Base-by-base conservation (phyloP, 345 rosid species). In the Camelina hispida region DNA sequence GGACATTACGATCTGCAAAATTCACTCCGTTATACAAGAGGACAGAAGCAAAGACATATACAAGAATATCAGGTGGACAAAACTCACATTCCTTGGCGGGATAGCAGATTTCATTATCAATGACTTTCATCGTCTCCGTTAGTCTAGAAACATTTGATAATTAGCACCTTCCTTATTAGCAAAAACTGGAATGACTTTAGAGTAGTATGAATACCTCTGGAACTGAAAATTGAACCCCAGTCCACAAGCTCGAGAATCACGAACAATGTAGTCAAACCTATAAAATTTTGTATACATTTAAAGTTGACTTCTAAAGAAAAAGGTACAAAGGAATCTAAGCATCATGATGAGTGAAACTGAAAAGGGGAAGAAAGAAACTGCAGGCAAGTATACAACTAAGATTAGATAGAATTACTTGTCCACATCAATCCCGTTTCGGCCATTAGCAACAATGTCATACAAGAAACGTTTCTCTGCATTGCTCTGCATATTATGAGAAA, bases 381-480 rank as follows among this genome's bases (percentile, higher is more conserved):
- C 18, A 70, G 30, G 68, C 72, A 62, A 16, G 82, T 69, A 63
- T 34, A 62, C n/a, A 69, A 52, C 38, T 44, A 53, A 40, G 22
- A 48, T 7, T 28, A 56, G 30, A 48, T 3, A 48, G 56, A 59
- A 87, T 68, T 86, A 86, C 93, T 94, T 94, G 85, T 94, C 98
- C 70, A 94, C 98, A 32, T 94, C 98, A 69, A 94, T 87, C 75
- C 98, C 97, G 80, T 90, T 94, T 79, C 92, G 88, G 73, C 98
- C 98, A 82, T 94, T 94, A 70, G 98, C 97, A 71, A 94, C 98
- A 81, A 94, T 90, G 74, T 94, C 98, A 83, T 89, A 91, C 80
- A 94, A 81, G 85, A 88, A 94, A 34, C 75, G 86, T 75, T 91
- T 94, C 81, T 87, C 96, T 48, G 40, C 76, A 25, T 82, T 66